These are phyloP conservation scores for Trichoderma reesei DNA, from an alignment of 495 filamentous ascomycete genomes.

Conservation along the genomic window DNA sequence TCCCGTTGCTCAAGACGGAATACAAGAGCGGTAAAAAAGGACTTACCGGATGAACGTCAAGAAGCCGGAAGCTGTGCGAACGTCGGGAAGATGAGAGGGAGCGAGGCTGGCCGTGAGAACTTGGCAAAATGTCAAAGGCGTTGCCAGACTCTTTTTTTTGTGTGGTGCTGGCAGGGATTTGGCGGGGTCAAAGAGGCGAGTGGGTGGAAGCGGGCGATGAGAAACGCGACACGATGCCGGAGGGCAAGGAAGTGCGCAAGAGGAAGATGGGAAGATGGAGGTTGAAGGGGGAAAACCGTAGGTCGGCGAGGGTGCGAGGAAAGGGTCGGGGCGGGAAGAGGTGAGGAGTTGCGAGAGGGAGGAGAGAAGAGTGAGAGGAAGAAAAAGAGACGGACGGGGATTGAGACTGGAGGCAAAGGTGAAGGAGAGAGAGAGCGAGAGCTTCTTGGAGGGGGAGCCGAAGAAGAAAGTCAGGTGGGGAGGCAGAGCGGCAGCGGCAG, in stretches of 20 bases:
- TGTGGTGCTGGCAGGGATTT: constrained; percentile 8
- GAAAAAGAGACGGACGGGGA: not conserved
- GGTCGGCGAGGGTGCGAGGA: constrained; percentile 11
- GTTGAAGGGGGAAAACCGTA: not conserved
- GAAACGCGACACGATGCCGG: constrained; percentile 9
- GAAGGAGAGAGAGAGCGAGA: constrained; percentile 1
- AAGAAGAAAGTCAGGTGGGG: not conserved
- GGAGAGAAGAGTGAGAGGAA: not conserved
- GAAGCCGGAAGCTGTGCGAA: not conserved
- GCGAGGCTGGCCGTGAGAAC: not conserved
- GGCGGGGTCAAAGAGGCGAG: constrained; percentile 10
- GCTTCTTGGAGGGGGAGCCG: not conserved
- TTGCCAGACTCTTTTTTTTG: constrained; percentile 7
- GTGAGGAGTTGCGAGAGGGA: not conserved
- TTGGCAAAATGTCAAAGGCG: not conserved
- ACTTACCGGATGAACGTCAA: not conserved
- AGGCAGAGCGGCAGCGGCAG: not conserved
- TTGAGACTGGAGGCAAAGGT: not conserved
- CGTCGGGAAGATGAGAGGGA: not conserved
- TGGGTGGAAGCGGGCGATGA: not conserved
- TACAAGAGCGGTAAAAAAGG: not conserved
- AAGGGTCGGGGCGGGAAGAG: constrained; percentile 13
- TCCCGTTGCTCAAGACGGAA: not conserved
- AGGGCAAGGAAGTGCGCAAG: constrained; percentile 11
- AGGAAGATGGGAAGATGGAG: not conserved